These are phyloP conservation scores for Zostera marina DNA, from an alignment of 116 monocot genomes.

Conservation along the genomic window DNA sequence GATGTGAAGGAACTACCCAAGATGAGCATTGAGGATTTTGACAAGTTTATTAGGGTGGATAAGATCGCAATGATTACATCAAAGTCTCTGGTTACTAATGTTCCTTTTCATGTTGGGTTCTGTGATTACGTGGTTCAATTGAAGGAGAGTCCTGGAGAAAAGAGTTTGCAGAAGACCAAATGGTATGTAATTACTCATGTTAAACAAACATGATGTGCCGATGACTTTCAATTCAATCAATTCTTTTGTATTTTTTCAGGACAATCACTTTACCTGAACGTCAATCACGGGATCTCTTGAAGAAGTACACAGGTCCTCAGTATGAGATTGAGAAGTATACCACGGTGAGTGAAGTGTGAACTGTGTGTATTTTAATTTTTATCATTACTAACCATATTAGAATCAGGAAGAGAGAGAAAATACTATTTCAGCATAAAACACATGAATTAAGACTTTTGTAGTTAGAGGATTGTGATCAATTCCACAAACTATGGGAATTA, in stretches of 20 bases:
- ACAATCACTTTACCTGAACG: conserved; percentile 33
- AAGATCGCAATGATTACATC: conserved; percentile 50
- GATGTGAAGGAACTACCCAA: conserved; percentile 36
- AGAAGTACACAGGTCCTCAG: conserved; percentile 46
- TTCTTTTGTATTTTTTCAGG: conserved; percentile 25
- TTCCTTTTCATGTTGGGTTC: conserved; percentile 8
- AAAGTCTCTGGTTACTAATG: conserved; percentile 16
- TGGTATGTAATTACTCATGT: conserved; percentile 21
- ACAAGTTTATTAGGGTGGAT: conserved; percentile 44
- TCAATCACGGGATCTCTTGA: conserved; percentile 25
- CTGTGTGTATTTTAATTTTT: neutral
- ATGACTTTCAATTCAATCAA: neutral
- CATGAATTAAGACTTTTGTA: no score
- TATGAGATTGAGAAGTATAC: conserved; percentile 75
- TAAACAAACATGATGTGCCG: neutral
- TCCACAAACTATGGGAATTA: no score
- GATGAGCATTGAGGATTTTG: conserved; percentile 52
- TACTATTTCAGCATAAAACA: no score
- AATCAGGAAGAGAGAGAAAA: neutral
- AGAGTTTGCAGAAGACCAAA: conserved; percentile 41
- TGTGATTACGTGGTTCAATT: conserved; percentile 60
- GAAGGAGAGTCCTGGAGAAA: conserved; percentile 60
- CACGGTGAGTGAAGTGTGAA: conserved; percentile 5
- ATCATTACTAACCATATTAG: neutral
- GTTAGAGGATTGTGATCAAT: no score